These are phyloP conservation scores for Chrysanthemum seticuspe DNA, from an alignment of 129 eudicot genomes.

Conservation along the genomic window DNA sequence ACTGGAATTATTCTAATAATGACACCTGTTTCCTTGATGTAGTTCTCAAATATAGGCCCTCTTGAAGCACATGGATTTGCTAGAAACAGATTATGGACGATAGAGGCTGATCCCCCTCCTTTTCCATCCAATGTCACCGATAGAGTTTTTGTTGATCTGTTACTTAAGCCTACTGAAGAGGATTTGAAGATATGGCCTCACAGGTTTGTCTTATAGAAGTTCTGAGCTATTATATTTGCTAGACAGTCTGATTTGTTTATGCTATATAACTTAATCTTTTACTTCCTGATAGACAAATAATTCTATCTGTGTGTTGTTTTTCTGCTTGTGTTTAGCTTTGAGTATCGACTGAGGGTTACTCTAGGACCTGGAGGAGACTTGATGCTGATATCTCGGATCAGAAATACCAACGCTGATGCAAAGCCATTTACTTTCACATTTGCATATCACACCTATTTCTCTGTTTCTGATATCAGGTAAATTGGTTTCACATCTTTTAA, in stretches of 20 bases:
- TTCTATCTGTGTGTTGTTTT: not conserved
- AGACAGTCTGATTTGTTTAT: conserved; percentile 2
- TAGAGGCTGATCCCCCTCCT: conserved; percentile 65
- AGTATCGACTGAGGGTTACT: conserved; percentile 76
- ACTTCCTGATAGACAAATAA: not conserved
- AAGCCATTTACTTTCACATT: conserved; percentile 79
- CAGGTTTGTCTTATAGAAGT: conserved; percentile 43
- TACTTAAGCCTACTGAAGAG: conserved; percentile 79
- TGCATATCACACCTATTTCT: conserved; percentile 89
- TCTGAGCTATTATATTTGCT: conserved; percentile 18
- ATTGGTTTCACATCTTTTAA: conserved; percentile 10
- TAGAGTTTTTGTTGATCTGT: conserved; percentile 73
- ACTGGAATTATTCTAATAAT: conserved; percentile 11
- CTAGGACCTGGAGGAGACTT: conserved; percentile 89
- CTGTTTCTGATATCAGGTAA: conserved; percentile 95
- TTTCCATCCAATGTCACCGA: conserved; percentile 45
- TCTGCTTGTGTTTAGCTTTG: conserved; percentile 54
- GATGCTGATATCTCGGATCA: conserved; percentile 82
- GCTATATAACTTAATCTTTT: conserved; percentile 22
- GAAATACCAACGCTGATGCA: conserved; percentile 69
- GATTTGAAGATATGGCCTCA: conserved; percentile 88
- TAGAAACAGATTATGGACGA: conserved; percentile 79
- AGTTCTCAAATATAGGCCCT: conserved; percentile 70
- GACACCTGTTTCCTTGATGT: conserved; percentile 32
- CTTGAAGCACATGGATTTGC: conserved; percentile 91